Percentiles rank a stretch among this genome's conserved stretches.
These are phyloP conservation scores for Mitragyna speciosa DNA, from an alignment of 257 asterid genomes.

Conservation along the genomic window DNA sequence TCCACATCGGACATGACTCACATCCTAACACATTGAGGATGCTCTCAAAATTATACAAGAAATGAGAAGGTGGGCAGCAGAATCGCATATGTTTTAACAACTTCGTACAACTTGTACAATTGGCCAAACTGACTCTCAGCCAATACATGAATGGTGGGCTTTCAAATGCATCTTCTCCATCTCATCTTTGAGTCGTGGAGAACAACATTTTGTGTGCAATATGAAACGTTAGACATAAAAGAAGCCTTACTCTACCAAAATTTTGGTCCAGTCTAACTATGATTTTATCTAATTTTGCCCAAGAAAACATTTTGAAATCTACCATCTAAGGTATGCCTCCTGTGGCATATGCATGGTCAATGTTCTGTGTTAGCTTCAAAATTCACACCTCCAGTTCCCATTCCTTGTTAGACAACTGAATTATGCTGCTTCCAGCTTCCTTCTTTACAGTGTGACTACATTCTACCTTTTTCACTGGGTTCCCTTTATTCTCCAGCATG, in stretches of 20 bases:
- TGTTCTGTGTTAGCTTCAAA: neutral
- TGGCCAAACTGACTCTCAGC: neutral
- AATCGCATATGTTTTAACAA: neutral
- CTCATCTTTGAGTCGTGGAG: neutral
- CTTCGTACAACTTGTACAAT: neutral
- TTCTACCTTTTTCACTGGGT: slow-evolving; percentile 19
- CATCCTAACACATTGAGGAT: neutral
- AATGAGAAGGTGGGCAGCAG: neutral
- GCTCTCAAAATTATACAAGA: neutral
- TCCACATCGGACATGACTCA: neutral
- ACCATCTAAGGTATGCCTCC: neutral
- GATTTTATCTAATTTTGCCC: no score
- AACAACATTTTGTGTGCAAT: neutral
- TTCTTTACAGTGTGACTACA: slow-evolving; percentile 31
- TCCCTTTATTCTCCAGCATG: slow-evolving; percentile 25
- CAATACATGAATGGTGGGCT: neutral
- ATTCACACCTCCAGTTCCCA: neutral
- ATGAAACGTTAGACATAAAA: neutral
- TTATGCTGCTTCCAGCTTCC: slow-evolving; percentile 51
- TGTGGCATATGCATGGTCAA: neutral
- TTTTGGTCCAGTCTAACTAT: neutral
- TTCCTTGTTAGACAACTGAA: slow-evolving; percentile 20
- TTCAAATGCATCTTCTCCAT: neutral
- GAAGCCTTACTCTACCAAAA: neutral
- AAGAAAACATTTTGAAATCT: neutral